Base-by-base conservation (phyloP, 2,329 filamentous ascomycete species). In the Aspergillus fischeri region DNA sequence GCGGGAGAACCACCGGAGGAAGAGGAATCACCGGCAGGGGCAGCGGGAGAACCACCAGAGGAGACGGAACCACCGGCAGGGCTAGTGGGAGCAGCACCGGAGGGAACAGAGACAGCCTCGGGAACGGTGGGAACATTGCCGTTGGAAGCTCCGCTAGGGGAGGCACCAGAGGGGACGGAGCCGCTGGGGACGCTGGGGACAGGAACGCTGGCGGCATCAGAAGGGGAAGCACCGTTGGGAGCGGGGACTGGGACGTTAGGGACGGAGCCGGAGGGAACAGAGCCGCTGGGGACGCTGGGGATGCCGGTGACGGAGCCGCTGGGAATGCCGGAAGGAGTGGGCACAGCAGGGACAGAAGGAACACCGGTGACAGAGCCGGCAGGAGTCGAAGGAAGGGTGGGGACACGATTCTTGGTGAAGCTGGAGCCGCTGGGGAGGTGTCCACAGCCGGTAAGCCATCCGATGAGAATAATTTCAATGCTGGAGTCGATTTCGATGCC, bases 391-490 rank as follows among this genome's bases (percentile, higher is more conserved):
- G 49, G 44, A 50, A 56, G 35, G 54, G 48, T 27, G 48, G 56
- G 55, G 21, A 57, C 24, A 20, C 47, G 52, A 41, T 59, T 49
- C 49, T 41, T 55, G 55, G 60, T 54, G 21, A 61, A 62, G 10
- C 62, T 53, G 50, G 59, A 54, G 47, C 53, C 62, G 60, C 65
- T 63, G 45, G 67, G 60, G 38, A 67, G 56, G 52, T 52, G 52
- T 52, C 63, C 61, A 64, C 69, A 70, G 58, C 70, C 71, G 45
- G 67, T 71, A 55, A 73, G 64, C 70, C 70, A 73, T 56, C 68
- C 60, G 61, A 82, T 74, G 58, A 80, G 70, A 60, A 82, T 82
- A 60, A 81, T 73, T 64, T 81, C 77, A 70, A 82, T 81, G 62
- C 80, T 77, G 47, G 70, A 73, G 64, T 81, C 79, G 52, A 84